Base-by-base conservation (phyloP, 2,329 filamentous ascomycete species). In the Macroventuria anomochaeta region DNA sequence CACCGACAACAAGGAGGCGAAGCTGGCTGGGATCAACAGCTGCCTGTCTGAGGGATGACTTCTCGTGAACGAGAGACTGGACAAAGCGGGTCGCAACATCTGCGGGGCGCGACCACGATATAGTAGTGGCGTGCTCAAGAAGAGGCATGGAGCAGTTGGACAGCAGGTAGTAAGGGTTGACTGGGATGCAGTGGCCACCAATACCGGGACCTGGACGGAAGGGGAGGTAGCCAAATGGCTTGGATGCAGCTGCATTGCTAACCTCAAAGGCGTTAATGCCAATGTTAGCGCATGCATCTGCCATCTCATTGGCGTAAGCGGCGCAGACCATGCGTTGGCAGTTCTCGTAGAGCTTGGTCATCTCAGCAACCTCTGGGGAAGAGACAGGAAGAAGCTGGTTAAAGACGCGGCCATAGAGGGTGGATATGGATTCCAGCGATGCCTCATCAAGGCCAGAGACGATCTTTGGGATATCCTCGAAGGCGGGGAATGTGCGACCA, bases 341-440 rank as follows among this genome's bases (percentile, higher is more conserved):
- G 62, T 84, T 85, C 55, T 84, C 82, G 61, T 83, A 84, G 7
- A 84, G 70, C 68, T 85, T 85, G 55, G 78, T 81, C 80, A 84
- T 83, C 66, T 84, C 82, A 0, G 82, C 82, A 1, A 83, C 80
- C 61, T 84, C 82, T 1, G 82, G 81, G 23, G 68, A 71, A 11
- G 79, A 81, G 25, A 84, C 81, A 0, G 78, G 74, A 10, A 83
- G 73, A 5, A 84, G 71, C 0, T 68, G 64, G 44, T 81, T 71
- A 57, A 83, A 84, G 1, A 77, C 79, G 13, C 67, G 63, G 2
- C 71, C 70, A 63, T 84, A 84, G 4, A 84, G 65, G 5, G 67
- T 61, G 7, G 64, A 55, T 44, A 84, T 82, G 28, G 73, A 69
- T 7, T 75, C 63, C 2, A 82, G 68, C 0, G 81, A 81, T 0